Conservation (phyloP, 1,284 basidiomycete species). For the Puccinia sorghi region DNA sequence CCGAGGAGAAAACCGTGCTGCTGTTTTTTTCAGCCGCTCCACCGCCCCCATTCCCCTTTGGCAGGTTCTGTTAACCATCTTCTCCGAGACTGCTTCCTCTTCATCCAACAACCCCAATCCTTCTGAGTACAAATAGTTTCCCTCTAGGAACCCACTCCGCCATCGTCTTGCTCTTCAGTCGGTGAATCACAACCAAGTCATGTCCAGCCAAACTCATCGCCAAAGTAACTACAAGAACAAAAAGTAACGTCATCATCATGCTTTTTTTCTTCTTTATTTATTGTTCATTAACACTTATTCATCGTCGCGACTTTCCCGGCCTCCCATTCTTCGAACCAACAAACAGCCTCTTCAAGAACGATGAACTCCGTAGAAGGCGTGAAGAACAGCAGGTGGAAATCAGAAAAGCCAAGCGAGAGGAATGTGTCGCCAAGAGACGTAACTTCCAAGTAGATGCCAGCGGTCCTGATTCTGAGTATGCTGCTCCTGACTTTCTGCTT, state of each 20-base stretch:
- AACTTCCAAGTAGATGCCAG: conserved; percentile 77
- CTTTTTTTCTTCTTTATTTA: no score
- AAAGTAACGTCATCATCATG: conserved; percentile 33
- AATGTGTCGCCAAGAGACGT: conserved; percentile 92
- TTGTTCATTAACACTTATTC: neutral
- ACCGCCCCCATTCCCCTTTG: no score
- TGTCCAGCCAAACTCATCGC: conserved; percentile 34
- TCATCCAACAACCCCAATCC: neutral
- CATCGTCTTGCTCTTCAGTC: neutral
- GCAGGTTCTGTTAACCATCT: no score
- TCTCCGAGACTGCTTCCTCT: neutral
- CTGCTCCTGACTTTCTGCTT: conserved; percentile 31
- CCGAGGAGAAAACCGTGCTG: neutral
- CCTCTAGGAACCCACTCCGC: no score
- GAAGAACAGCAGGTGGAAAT: conserved; percentile 98
- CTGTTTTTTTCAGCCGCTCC: neutral
- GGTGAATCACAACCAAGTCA: neutral
- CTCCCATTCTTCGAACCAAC: neutral
- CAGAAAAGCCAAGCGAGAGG: conserved; percentile 90
- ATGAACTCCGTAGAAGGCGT: conserved; percentile 77
- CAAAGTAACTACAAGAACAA: conserved; percentile 48
- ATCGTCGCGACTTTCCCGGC: neutral
- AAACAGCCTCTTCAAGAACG: conserved; percentile 43
- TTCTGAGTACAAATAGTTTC: neutral
- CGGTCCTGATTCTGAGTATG: conserved; percentile 65